Evolutionary conservation across 306 rosid species (phyloP), one percentile per base, ranked within the genome.

Genomic region (Glycine latifolia): DNA sequence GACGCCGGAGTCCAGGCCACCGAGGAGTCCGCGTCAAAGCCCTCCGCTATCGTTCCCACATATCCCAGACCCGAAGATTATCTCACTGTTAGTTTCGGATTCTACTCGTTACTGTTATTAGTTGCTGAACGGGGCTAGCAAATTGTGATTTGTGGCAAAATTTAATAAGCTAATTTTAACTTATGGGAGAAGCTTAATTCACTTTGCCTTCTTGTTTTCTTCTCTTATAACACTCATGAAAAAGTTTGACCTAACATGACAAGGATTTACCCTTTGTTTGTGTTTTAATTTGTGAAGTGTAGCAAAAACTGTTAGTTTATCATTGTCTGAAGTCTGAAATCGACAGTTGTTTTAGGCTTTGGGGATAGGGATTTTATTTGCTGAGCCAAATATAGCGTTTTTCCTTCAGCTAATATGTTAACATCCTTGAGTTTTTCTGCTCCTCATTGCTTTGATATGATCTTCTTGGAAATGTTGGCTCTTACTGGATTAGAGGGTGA

Each of bases 61-160:
- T 84, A 87, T 84, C 98, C 99, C 15, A 87, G 90, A 82, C 99
- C 97, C 9, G 99, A 96, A 85, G 99, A 93, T 86, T 96, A 94
- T 77, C 88, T 93, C 75, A 92, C 94, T 81, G 99, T 96, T 85
- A 75, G 98, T 88, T 66, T 88, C 75, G 6, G 44, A 39, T 89
- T 87, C 6, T 39, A 39, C 49, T 75, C 5, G 35, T 4, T 55
- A 13, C 46, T 33, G 35, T 17, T 67, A 9, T 43, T 67, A 10
- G 71, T 75, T n/a, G 73, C 49, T 77, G 33, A 43, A 26, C 2
- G 66, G 75, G 50, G 20, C 4, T 6, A 14, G 15, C 33, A 75
- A 69, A 39, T 49, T 66, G 48, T 13, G 15, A 47, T 69, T 79
- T 41, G 59, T 35, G 13, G 55, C 13, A 4, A 20, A 67, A 15